A percentile compares a stretch with the other conserved stretches of the same genome.
Evolutionary conservation across 345 rosid species (phyloP).

Genomic region (Hypericum perforatum): DNA sequence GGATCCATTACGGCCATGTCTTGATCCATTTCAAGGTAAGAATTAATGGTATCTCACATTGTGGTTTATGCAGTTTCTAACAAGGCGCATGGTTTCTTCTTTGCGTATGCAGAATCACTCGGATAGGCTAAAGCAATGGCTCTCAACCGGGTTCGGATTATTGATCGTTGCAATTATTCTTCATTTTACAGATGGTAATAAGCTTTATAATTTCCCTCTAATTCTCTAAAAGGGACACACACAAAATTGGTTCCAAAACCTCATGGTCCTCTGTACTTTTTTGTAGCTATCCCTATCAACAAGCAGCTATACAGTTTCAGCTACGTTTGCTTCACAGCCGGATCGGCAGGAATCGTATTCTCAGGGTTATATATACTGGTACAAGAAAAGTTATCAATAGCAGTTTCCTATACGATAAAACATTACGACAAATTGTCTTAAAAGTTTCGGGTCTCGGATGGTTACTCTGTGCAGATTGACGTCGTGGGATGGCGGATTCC

Average conservation of each 20-base stretch:
- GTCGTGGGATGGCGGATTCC: slow-evolving; percentile 42
- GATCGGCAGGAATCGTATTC: slow-evolving; percentile 52
- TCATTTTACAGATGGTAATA: slow-evolving; percentile 47
- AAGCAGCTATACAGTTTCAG: slow-evolving; percentile 62
- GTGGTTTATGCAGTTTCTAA: neutral
- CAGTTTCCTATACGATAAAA: neutral
- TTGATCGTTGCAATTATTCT: slow-evolving; percentile 34
- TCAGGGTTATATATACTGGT: slow-evolving; percentile 52
- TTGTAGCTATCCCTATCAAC: slow-evolving; percentile 63
- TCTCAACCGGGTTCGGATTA: slow-evolving; percentile 35
- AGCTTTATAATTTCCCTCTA: slow-evolving; percentile 6
- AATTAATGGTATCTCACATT: neutral
- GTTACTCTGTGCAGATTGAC: slow-evolving; percentile 35
- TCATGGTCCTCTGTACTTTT: neutral
- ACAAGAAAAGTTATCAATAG: neutral
- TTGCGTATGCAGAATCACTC: slow-evolving; percentile 29
- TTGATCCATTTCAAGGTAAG: slow-evolving; percentile 60
- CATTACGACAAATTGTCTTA: neutral
- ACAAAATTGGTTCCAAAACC: neutral
- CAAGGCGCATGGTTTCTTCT: neutral
- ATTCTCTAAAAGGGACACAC: neutral
- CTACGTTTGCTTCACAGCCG: slow-evolving; percentile 54
- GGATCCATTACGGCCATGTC: slow-evolving; percentile 58
- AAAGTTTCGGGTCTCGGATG: neutral
- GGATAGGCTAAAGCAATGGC: slow-evolving; percentile 61